A percentile compares a stretch with the other conserved stretches of the same genome.
Conservation (phyloP, 345 rosid genomes). For the Orychophragmus violaceus region DNA sequence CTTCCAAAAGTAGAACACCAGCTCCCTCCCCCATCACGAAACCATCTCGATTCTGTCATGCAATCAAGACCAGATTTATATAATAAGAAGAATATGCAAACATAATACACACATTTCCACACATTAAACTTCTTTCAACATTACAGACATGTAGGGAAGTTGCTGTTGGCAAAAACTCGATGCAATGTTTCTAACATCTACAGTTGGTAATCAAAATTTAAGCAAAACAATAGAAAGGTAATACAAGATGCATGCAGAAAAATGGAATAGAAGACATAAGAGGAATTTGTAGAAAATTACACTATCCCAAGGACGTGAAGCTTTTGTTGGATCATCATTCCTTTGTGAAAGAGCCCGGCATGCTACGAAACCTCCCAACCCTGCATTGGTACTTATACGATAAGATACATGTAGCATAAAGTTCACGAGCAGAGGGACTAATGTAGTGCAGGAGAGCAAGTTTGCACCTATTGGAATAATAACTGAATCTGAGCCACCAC, state of each 20-base stretch:
- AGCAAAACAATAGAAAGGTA: too few relatives aligned
- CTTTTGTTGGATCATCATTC: conserved; percentile 81
- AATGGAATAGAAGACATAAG: neutral
- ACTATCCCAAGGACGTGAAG: conserved; percentile 97
- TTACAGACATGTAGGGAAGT: neutral
- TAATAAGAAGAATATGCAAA: neutral
- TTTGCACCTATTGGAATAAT: conserved; percentile 81
- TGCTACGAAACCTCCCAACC: conserved; percentile 96
- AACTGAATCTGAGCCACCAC: conserved; percentile 91
- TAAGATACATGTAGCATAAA: neutral
- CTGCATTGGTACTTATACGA: conserved; percentile 38
- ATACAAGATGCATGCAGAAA: too few relatives aligned
- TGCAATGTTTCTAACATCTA: conserved; percentile 3
- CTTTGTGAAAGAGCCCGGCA: conserved; percentile 90
- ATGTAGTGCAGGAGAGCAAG: conserved; percentile 8
- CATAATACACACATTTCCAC: neutral
- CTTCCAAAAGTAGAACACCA: conserved; percentile 92
- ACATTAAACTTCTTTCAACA: neutral
- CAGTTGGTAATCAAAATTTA: neutral
- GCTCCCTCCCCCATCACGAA: conserved; percentile 99
- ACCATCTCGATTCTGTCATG: conserved; percentile 81
- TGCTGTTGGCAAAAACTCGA: neutral
- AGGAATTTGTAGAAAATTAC: conserved; percentile 33
- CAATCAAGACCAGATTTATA: neutral
- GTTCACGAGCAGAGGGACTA: neutral